phyloP scores from a whole-genome alignment of 169 alveolate species.

The Perkinsus chesapeaki region DNA sequence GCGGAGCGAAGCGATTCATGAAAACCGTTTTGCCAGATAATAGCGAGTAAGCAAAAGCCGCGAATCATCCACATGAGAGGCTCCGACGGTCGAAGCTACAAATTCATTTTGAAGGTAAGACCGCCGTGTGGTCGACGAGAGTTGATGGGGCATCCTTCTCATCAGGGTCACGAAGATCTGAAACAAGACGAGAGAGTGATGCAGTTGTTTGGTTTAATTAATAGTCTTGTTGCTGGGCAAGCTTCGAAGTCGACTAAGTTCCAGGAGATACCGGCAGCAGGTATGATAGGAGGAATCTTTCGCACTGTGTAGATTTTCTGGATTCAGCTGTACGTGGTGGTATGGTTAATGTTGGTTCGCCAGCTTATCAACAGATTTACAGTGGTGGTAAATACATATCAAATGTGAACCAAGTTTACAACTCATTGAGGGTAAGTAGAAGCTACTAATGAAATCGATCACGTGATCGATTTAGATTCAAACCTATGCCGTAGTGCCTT shows the following conservation, averaged over 20 bases:
- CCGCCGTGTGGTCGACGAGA: not conserved
- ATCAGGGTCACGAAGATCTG: conserved; percentile 66
- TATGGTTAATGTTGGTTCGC: not conserved
- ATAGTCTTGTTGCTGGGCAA: conserved; percentile 42
- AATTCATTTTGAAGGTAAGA: conserved; percentile 56
- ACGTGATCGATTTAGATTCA: conserved; percentile 29
- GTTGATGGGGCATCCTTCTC: not conserved
- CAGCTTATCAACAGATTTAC: not conserved
- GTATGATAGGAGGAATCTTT: not conserved
- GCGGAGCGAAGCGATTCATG: not conserved
- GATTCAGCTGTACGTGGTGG: not conserved
- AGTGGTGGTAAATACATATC: not conserved
- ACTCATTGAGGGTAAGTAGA: not conserved
- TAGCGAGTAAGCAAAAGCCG: conserved; percentile 74
- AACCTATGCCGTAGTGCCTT: conserved; percentile 70
- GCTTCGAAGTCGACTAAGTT: not conserved
- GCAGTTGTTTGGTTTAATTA: conserved; percentile 57
- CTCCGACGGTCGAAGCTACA: conserved; percentile 69
- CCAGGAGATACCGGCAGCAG: not conserved
- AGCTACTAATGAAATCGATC: not conserved
- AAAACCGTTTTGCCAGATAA: conserved; percentile 30
- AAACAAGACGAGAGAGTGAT: conserved; percentile 76
- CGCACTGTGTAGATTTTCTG: not conserved
- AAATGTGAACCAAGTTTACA: not conserved
- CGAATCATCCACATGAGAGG: conserved; percentile 74